Conservation (phyloP, 2,329 filamentous ascomycete genomes). For the Aureobasidium sp. region DNA sequence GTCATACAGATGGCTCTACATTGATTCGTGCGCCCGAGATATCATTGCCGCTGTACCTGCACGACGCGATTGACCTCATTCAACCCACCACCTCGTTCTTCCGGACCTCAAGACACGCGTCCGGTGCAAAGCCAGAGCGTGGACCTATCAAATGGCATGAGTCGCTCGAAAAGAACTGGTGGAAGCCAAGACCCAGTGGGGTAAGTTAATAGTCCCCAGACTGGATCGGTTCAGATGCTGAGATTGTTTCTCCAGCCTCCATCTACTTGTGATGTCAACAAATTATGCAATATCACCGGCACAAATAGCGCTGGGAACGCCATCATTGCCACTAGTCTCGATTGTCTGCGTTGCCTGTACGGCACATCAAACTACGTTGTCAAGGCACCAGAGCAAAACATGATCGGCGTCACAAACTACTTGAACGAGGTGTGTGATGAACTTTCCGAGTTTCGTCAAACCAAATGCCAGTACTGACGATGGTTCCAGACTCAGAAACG, state of each 20-base stretch:
- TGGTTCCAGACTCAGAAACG: conserved; percentile 31
- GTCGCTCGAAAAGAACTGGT: conserved; percentile 30
- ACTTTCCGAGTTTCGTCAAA: neutral
- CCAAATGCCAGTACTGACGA: too few species aligned
- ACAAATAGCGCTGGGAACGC: neutral
- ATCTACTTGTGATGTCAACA: conserved; percentile 42
- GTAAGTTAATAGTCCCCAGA: neutral
- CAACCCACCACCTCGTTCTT: conserved; percentile 55
- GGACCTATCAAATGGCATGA: neutral
- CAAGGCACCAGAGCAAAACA: conserved; percentile 33
- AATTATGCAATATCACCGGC: conserved; percentile 14
- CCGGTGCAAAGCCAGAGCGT: conserved; percentile 17
- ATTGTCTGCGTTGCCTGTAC: conserved; percentile 48
- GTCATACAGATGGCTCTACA: conserved; percentile 39
- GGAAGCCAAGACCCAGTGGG: conserved; percentile 13
- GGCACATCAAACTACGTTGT: conserved; percentile 46
- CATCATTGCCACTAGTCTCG: conserved; percentile 31
- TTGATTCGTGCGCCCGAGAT: conserved; percentile 52
- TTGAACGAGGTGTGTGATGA: conserved; percentile 28
- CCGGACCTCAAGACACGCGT: conserved; percentile 26
- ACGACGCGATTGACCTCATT: conserved; percentile 46
- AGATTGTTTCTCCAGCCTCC: too few species aligned
- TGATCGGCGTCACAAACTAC: conserved; percentile 39
- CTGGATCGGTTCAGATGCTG: too few species aligned
- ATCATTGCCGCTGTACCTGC: conserved; percentile 51